Evolutionary conservation across 2,329 filamentous ascomycete species (phyloP), one percentile per base, ranked within the genome.

Genomic region (Dendrostoma leiphaemia): DNA sequence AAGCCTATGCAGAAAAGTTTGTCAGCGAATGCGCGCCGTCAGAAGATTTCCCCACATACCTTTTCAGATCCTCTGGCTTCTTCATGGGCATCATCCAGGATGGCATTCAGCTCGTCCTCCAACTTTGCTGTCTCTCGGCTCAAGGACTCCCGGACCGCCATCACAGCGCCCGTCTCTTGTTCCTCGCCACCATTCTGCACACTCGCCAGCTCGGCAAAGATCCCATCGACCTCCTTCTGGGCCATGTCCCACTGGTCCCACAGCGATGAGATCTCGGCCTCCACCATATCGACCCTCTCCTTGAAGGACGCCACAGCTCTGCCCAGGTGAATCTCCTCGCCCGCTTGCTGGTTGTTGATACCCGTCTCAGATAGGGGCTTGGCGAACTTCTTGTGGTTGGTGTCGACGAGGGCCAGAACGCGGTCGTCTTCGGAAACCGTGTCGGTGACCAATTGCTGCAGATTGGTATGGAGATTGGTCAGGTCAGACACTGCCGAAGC

Each of bases 171-270:
- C 1, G n/a, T 19, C 24, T 55, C 41, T 12, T 13, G 34, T n/a
- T 15, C 34, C 19, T 40, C 23, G 9, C 12, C 31, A 4, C 28
- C 31, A 5, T 9, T 15, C 10, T 26, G 48, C 10, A 15, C n/a
- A 4, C 48, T 34, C 3, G 44, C 10, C 19, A 63, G 32, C 10
- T 47, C 54, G 9, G 38, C 46, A 8, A 60, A 29, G 3, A 65
- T 62, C 56, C 71, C 69, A 17, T 71, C 64, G 2, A 68, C 64
- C 10, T 72, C 69, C 3, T 77, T 74, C n/a, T 76, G 74, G 8
- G 74, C 71, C 19, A 58, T 55, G 26, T 52, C 75, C 71, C 55
- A 77, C 64, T 63, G 56, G 5, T 52, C 26, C 63, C 61, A 64
- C 4, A 63, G 48, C 7, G 24, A 37, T 6, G 34, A 45, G 5